These are phyloP conservation scores for Cryptococcus jaspeensis DNA, from an alignment of 1,284 basidiomycete genomes.

Conservation along the genomic window DNA sequence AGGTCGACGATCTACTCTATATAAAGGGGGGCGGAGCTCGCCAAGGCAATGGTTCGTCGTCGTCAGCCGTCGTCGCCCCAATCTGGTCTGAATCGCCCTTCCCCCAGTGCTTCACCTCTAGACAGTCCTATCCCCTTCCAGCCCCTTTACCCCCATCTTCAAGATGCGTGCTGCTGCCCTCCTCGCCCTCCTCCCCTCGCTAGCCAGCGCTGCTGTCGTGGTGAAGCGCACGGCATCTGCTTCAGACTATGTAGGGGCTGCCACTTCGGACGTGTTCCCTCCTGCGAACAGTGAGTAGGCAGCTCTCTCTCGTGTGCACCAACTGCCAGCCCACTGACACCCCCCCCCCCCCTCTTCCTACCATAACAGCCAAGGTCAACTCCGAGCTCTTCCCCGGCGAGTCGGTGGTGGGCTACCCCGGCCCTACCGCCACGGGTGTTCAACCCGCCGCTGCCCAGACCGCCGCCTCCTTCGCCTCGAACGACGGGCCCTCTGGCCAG, in stretches of 20 bases:
- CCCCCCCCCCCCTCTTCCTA: not conserved
- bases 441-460: conserved; percentile 57
- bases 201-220: conserved; percentile 23
- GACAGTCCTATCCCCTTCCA: too few relatives aligned
- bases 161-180: conserved; percentile 12
- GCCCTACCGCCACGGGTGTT: conserved; percentile 57
- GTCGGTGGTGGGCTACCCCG: conserved; percentile 55
- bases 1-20: too few relatives aligned
- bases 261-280: conserved; percentile 34
- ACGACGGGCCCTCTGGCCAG: conserved; percentile 50
- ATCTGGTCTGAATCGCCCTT: too few relatives aligned
- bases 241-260: conserved; percentile 25
- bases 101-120: too few relatives aligned
- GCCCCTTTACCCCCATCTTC: too few relatives aligned
- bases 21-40: too few relatives aligned
- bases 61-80: too few relatives aligned
- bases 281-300: conserved; percentile 34
- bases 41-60: too few relatives aligned
- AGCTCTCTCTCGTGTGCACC: too few relatives aligned
- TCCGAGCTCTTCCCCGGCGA: conserved; percentile 52
- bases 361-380: conserved; percentile 32
- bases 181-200: conserved; percentile 26
- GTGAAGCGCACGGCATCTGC: conserved; percentile 21
- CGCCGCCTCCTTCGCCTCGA: conserved; percentile 52
- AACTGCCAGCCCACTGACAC: not conserved